phyloP scores from a whole-genome alignment of 2,329 filamentous ascomycete genomes.

The Aspergillus neotritici region DNA sequence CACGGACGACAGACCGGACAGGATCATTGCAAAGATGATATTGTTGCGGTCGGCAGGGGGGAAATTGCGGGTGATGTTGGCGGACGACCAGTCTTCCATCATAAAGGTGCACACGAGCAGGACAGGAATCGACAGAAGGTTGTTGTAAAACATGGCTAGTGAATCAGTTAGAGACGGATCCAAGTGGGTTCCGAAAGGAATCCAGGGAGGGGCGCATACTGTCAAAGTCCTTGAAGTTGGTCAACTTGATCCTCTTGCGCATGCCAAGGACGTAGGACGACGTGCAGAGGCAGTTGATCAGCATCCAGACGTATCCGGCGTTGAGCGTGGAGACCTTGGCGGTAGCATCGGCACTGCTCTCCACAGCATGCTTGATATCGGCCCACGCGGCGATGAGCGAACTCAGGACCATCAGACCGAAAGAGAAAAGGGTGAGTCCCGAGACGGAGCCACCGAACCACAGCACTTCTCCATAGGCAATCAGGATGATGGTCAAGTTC shows the following conservation, averaged over 20 bases:
- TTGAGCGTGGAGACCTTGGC: slow-evolving; percentile 83
- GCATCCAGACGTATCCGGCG: slow-evolving; percentile 95
- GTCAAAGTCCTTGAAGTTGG: slow-evolving; percentile 99
- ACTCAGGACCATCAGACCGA: slow-evolving; percentile 93
- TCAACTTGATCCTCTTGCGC: slow-evolving; percentile 98
- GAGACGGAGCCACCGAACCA: slow-evolving; percentile 96
- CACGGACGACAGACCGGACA: slow-evolving; percentile 86
- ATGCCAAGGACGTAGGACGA: slow-evolving; percentile 85
- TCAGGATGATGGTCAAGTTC: slow-evolving; percentile 97
- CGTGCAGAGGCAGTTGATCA: slow-evolving; percentile 91
- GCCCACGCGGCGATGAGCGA: slow-evolving; percentile 95
- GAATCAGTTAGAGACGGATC: slow-evolving; percentile 6
- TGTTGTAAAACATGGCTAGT: slow-evolving; percentile 99
- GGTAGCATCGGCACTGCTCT: slow-evolving; percentile 61
- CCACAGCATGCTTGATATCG: slow-evolving; percentile 81
- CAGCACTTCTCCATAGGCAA: slow-evolving; percentile 94
- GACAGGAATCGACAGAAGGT: slow-evolving; percentile 90
- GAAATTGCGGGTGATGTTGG: slow-evolving; percentile 83
- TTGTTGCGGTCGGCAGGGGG: slow-evolving; percentile 71
- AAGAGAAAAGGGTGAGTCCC: slow-evolving; percentile 80
- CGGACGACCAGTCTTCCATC: slow-evolving; percentile 84
- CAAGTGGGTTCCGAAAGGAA: background rate
- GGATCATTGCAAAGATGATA: slow-evolving; percentile 81
- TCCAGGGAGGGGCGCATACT: slow-evolving; percentile 57
- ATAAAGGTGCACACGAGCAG: slow-evolving; percentile 75